phyloP scores from a whole-genome alignment of 2,329 filamentous ascomycete species.

The Aspergillus versicolor region DNA sequence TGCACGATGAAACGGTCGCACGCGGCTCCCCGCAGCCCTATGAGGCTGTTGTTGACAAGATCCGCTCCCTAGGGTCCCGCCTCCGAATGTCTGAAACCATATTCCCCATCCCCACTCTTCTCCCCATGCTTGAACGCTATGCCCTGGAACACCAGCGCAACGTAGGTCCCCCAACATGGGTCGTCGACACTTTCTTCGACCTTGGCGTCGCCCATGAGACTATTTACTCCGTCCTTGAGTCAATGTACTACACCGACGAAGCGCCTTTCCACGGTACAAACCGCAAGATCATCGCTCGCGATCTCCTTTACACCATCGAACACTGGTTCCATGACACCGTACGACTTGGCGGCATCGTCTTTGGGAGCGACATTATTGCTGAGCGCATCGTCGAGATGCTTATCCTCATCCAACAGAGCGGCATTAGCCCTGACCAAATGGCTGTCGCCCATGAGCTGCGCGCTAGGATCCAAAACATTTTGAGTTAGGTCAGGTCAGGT shows the following conservation, averaged over 20 bases:
- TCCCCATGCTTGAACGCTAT: constrained; percentile 58
- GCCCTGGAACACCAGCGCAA: constrained; percentile 50
- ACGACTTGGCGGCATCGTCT: constrained; percentile 54
- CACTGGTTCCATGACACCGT: constrained; percentile 61
- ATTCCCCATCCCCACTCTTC: constrained; percentile 55
- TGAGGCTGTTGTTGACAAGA: constrained; percentile 52
- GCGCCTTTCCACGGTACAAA: constrained; percentile 62
- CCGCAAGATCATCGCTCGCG: constrained; percentile 57
- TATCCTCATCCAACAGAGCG: constrained; percentile 45
- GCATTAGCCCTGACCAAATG: constrained; percentile 39
- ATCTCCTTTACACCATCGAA: constrained; percentile 61
- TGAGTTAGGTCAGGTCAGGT: constrained; percentile 28
- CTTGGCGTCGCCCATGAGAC: constrained; percentile 62
- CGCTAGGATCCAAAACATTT: constrained; percentile 39
- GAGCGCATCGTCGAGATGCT: constrained; percentile 48
- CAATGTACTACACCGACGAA: constrained; percentile 67
- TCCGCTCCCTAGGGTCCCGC: constrained; percentile 57
- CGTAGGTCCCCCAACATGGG: constrained; percentile 54
- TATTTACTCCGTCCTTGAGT: constrained; percentile 62
- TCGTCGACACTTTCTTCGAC: constrained; percentile 65
- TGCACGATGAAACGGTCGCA: constrained; percentile 58
- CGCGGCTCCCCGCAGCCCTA: constrained; percentile 44
- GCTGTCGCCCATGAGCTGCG: constrained; percentile 43
- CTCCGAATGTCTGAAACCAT: constrained; percentile 56
- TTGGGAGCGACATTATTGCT: constrained; percentile 61